phyloP scores from a whole-genome alignment of 2,329 filamentous ascomycete genomes.

The Hypoxylon sp. region DNA sequence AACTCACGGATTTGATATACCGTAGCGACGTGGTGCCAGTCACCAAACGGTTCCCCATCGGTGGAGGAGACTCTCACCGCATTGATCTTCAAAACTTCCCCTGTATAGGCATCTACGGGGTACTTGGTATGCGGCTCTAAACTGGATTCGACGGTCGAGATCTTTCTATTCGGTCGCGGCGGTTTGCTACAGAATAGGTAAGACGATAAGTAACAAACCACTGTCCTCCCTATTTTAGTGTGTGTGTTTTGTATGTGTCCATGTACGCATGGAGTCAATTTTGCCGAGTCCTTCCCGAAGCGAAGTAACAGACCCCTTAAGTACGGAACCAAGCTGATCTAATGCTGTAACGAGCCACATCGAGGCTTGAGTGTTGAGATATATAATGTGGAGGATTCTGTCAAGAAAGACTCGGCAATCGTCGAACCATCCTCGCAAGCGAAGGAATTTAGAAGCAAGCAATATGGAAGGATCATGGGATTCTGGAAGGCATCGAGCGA shows the following conservation, averaged over 20 bases:
- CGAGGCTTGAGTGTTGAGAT: slow-evolving; percentile 6
- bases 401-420: background rate
- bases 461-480: slow-evolving; percentile 33
- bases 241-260: slow-evolving; percentile 2
- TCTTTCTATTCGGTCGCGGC: slow-evolving; percentile 22
- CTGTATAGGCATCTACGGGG: slow-evolving; percentile 27
- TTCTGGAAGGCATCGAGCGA: slow-evolving; percentile 26
- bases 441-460: slow-evolving; percentile 22
- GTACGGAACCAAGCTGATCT: slow-evolving; percentile 2
- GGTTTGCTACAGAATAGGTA: slow-evolving; percentile 34
- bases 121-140: slow-evolving; percentile 22
- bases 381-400: background rate
- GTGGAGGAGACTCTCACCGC: slow-evolving; percentile 24
- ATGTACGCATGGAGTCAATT: slow-evolving; percentile 11
- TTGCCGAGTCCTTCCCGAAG: slow-evolving; percentile 25
- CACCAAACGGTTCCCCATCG: slow-evolving; percentile 1
- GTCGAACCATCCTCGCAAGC: background rate
- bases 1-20: background rate
- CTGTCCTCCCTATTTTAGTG: slow-evolving; percentile 34
- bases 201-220: slow-evolving; percentile 24
- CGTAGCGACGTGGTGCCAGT: slow-evolving; percentile 14
- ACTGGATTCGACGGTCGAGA: slow-evolving; percentile 14
- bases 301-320: slow-evolving; percentile 21
- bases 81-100: slow-evolving; percentile 24
- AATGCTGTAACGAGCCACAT: slow-evolving; percentile 22